Evolutionary conservation across 768 basidiomycete species (phyloP).

Genomic region (Crucibulum laeve): DNA sequence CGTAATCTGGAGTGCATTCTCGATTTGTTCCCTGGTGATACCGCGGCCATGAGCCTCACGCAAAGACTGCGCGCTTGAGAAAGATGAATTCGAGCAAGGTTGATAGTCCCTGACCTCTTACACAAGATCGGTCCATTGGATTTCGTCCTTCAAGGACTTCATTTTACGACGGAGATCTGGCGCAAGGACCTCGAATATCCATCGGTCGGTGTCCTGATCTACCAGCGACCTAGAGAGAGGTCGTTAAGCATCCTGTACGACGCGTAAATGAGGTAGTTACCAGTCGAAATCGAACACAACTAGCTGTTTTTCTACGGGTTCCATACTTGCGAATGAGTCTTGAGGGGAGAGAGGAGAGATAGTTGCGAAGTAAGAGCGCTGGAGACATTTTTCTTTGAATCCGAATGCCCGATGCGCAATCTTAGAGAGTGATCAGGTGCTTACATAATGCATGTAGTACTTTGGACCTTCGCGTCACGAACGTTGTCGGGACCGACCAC

Average conservation of each 20-base stretch:
- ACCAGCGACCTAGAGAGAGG: constrained; percentile 64
- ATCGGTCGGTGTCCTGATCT: constrained; percentile 97
- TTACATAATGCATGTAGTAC: background rate
- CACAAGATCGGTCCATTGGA: constrained; percentile 96
- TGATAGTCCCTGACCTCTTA: constrained; percentile 31
- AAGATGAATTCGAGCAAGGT: background rate
- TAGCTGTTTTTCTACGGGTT: constrained; percentile 57
- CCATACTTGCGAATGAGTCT: background rate
- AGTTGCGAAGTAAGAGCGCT: too few species aligned
- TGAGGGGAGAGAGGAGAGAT: too few species aligned
- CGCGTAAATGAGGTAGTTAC: constrained; percentile 27
- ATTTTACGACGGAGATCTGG: constrained; percentile 82
- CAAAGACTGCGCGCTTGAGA: constrained; percentile 59
- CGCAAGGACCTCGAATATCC: constrained; percentile 84
- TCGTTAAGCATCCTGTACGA: constrained; percentile 1
- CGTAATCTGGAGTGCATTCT: constrained; percentile 70
- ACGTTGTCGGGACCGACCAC: too few species aligned
- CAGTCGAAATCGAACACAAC: constrained; percentile 98
- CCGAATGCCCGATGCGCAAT: too few species aligned
- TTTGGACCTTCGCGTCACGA: constrained; percentile 7
- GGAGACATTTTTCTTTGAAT: background rate
- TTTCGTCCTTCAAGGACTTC: constrained; percentile 53
- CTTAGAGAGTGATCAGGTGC: background rate
- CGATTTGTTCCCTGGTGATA: constrained; percentile 69
- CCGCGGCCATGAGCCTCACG: constrained; percentile 68